These are phyloP conservation scores for Eucalyptus dawsonii DNA, from an alignment of 345 rosid species.

Conservation along the genomic window DNA sequence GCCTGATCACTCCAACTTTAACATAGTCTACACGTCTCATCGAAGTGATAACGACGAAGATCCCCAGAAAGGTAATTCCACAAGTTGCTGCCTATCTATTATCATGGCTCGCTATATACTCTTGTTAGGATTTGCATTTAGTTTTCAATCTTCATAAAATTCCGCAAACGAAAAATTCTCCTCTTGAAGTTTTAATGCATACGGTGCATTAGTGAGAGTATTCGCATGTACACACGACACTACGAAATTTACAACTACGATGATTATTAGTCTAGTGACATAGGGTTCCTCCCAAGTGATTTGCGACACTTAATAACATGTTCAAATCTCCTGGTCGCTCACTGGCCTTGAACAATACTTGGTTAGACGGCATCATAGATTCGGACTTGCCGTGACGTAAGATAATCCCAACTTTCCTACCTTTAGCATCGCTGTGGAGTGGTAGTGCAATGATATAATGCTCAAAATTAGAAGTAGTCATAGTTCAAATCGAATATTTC, in stretches of 20 bases:
- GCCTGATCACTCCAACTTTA: background rate
- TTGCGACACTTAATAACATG: background rate
- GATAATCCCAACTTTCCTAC: background rate
- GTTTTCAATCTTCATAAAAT: background rate
- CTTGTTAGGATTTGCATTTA: background rate
- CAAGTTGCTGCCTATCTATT: background rate
- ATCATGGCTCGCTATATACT: background rate
- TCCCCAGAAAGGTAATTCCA: background rate
- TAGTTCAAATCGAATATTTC: background rate
- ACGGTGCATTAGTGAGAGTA: background rate
- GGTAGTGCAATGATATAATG: no score
- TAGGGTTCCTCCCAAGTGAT: background rate
- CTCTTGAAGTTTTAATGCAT: background rate
- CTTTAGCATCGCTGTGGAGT: background rate
- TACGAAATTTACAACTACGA: background rate
- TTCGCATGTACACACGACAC: background rate
- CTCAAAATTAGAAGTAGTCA: background rate
- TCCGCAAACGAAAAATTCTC: background rate
- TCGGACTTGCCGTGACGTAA: rapidly evolving
- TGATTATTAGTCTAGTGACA: background rate
- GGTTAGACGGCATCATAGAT: background rate
- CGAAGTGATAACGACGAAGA: background rate
- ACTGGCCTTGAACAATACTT: background rate
- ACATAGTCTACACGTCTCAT: background rate
- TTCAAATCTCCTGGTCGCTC: background rate